Percentiles rank a stretch among this genome's conserved stretches.
These are phyloP conservation scores for Sisymbrium altissimum DNA, from an alignment of 345 rosid species.

Conservation along the genomic window DNA sequence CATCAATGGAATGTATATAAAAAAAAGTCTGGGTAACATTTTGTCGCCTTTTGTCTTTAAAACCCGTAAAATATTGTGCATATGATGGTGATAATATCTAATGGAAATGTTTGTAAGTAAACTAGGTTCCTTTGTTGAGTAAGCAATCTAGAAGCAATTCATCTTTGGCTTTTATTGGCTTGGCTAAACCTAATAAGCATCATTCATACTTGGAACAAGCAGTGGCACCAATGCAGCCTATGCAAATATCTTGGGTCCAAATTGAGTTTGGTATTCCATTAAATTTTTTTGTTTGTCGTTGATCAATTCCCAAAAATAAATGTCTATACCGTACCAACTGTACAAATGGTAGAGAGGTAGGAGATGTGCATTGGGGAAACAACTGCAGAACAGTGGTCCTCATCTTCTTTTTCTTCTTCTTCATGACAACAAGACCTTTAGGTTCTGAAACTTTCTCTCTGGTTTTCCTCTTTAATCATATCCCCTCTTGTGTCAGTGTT, in stretches of 20 bases:
- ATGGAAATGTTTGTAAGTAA: neutral
- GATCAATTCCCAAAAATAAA: neutral
- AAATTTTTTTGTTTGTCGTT: neutral
- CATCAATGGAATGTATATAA: constrained; percentile 10
- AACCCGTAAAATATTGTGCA: neutral
- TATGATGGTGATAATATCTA: neutral
- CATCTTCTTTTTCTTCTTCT: neutral
- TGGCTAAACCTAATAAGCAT: neutral
- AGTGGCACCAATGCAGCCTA: neutral
- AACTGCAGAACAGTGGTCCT: constrained; percentile 15
- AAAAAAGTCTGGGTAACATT: constrained; percentile 1
- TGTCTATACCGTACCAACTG: neutral
- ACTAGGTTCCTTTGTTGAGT: neutral
- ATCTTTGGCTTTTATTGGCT: neutral
- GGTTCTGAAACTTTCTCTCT: constrained; percentile 14
- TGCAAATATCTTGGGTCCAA: neutral
- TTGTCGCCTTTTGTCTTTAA: neutral
- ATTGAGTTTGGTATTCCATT: neutral
- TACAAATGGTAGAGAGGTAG: constrained; percentile 3
- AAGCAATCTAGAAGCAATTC: neutral
- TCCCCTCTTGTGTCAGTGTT: constrained; percentile 22
- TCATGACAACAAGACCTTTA: neutral
- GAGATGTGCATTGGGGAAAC: constrained; percentile 1
- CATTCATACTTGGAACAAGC: neutral
- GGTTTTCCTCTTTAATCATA: constrained; percentile 21